phyloP scores from a whole-genome alignment of 2,329 filamentous ascomycete genomes.

The Clarireedia sp. region DNA sequence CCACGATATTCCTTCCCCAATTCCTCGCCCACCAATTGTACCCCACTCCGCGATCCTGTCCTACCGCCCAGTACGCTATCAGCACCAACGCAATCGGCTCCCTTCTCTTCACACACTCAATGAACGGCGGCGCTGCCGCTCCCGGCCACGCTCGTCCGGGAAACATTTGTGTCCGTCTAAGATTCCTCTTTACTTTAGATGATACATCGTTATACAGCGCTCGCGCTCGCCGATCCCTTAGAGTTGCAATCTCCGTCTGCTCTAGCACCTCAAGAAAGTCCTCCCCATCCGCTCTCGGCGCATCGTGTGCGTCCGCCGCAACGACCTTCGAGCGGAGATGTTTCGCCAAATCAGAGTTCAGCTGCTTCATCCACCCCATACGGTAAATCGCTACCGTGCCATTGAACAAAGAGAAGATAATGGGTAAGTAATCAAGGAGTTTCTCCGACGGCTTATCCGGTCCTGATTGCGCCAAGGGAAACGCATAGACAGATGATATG shows the following conservation, averaged over 20 bases:
- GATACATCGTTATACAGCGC: neutral
- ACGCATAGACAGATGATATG: slow-evolving; percentile 3
- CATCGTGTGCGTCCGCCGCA: neutral
- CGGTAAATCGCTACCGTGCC: slow-evolving; percentile 4
- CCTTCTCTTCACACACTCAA: slow-evolving; percentile 1
- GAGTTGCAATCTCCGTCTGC: neutral
- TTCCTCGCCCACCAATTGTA: slow-evolving; percentile 7
- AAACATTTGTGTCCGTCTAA: neutral
- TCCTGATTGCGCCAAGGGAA: slow-evolving; percentile 1
- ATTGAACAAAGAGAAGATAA: slow-evolving; percentile 1
- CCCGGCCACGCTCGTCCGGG: neutral
- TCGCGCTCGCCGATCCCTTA: neutral
- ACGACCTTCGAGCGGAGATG: neutral
- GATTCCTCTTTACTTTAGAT: neutral
- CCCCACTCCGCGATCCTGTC: slow-evolving; percentile 2
- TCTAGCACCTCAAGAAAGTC: neutral
- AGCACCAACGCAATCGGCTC: slow-evolving; percentile 3
- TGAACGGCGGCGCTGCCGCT: neutral
- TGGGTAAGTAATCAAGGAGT: neutral
- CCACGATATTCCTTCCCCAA: slow-evolving; percentile 1
- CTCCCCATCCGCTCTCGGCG: neutral
- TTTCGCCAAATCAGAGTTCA: neutral
- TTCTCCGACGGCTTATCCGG: neutral
- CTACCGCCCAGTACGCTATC: slow-evolving; percentile 2
- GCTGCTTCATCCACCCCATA: slow-evolving; percentile 2